These are phyloP conservation scores for Aureobasidium sp. DNA, from an alignment of 2,329 filamentous ascomycete species.

Conservation along the genomic window DNA sequence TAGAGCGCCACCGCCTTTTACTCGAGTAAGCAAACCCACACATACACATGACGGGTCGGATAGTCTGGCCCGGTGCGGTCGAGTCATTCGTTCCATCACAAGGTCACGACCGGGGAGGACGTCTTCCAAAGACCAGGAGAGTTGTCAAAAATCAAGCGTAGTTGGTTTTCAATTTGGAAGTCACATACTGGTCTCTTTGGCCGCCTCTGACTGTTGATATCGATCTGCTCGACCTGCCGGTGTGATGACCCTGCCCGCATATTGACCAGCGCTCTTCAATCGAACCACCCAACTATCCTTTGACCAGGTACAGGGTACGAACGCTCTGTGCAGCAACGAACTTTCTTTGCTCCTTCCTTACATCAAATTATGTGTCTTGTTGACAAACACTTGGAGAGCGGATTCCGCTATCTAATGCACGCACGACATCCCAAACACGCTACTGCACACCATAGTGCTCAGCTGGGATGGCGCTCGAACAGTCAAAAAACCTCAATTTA, in stretches of 20 bases:
- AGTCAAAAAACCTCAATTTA: not conserved
- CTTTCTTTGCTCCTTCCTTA: not conserved
- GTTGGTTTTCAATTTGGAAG: not conserved
- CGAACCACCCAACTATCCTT: not conserved
- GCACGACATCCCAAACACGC: not conserved
- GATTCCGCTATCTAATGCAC: not conserved
- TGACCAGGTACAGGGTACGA: not conserved
- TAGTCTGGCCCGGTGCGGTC: not conserved
- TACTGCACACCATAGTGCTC: constrained; percentile 3
- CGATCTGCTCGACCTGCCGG: not conserved
- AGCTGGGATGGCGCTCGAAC: not conserved
- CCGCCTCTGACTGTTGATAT: not conserved
- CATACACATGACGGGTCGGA: not conserved
- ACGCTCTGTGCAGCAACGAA: not conserved
- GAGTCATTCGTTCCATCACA: not conserved
- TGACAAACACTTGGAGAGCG: not conserved
- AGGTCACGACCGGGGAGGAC: not conserved
- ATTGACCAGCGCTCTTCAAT: not conserved
- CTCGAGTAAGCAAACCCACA: not conserved
- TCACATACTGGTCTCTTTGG: not conserved
- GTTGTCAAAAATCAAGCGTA: not conserved
- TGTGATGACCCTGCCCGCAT: not conserved
- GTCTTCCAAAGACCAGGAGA: not conserved
- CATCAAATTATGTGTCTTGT: not conserved
- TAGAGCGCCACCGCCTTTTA: not conserved